Conservation (phyloP, 2,329 filamentous ascomycete genomes). For the Aspergillus latus region DNA sequence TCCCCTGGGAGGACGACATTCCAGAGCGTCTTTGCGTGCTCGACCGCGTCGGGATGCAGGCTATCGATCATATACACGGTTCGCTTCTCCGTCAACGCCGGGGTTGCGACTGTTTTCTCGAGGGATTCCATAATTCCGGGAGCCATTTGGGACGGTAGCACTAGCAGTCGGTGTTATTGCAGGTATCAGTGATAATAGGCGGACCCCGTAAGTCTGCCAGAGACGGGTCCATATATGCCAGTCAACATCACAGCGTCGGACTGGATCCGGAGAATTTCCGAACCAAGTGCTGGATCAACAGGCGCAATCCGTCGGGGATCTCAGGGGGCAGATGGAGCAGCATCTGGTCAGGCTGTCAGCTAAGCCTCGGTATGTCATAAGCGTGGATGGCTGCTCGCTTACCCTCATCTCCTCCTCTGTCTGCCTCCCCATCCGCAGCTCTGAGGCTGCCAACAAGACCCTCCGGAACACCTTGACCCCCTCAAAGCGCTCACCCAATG, state of each 20-base stretch:
- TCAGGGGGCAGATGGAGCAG: not conserved
- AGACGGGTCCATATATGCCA: too few species aligned
- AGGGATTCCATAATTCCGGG: not conserved
- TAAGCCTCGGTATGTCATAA: too few species aligned
- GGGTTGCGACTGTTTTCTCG: not conserved
- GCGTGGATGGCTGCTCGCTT: not conserved
- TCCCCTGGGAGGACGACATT: constrained; percentile 40
- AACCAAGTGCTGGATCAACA: not conserved
- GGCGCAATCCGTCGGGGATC: not conserved
- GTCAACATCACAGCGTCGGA: constrained; percentile 1
- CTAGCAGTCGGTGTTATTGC: too few species aligned
- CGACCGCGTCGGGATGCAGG: constrained; percentile 40
- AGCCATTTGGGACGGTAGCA: not conserved
- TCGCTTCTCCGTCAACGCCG: constrained; percentile 27
- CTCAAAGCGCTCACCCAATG: constrained; percentile 19
- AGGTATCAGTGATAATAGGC: not conserved
- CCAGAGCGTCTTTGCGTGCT: constrained; percentile 40
- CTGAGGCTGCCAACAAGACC: constrained; percentile 15
- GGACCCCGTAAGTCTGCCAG: too few species aligned
- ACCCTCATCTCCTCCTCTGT: not conserved
- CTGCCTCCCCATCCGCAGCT: not conserved
- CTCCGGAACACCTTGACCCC: constrained; percentile 18
- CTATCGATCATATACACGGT: constrained; percentile 45
- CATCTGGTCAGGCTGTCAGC: not conserved
- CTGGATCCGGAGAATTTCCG: constrained; percentile 4